Percentiles rank a stretch among this genome's conserved stretches.
Conservation (phyloP, 805 yeast genomes). For the Candida broadrunensis region DNA sequence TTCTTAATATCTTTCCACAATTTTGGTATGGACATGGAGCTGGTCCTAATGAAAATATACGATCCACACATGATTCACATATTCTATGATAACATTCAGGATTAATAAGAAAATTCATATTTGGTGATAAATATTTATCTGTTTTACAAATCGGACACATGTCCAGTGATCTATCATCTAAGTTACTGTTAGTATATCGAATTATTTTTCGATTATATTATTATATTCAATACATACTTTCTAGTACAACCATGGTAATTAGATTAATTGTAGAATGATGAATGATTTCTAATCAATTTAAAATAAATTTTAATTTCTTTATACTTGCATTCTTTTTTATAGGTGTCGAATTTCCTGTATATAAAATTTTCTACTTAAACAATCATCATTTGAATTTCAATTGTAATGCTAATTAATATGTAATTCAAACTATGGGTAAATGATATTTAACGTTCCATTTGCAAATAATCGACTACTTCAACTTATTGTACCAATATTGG, state of each 20-base stretch:
- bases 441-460: constrained; percentile 2
- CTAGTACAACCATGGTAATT: neutral
- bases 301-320: no score
- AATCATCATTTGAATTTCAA: no score
- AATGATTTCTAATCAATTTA: neutral
- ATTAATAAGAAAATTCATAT: constrained; percentile 86
- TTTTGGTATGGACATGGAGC: constrained; percentile 94
- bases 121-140: constrained; percentile 89
- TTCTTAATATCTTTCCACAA: constrained; percentile 83
- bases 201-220: no score
- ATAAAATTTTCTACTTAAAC: no score
- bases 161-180: constrained; percentile 58
- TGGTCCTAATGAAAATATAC: constrained; percentile 92
- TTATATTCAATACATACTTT: neutral
- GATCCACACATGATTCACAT: constrained; percentile 94
- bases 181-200: neutral
- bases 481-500: constrained; percentile 22
- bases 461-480: constrained; percentile 7
- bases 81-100: constrained; percentile 98
- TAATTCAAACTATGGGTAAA: no score
- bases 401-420: no score
- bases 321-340: no score
- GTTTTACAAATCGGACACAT: constrained; percentile 98
- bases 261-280: no score
- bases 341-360: no score